Evolutionary conservation across 78 protist genomes (phyloP).

Genomic region (Planoprotostelium fungivorum): DNA sequence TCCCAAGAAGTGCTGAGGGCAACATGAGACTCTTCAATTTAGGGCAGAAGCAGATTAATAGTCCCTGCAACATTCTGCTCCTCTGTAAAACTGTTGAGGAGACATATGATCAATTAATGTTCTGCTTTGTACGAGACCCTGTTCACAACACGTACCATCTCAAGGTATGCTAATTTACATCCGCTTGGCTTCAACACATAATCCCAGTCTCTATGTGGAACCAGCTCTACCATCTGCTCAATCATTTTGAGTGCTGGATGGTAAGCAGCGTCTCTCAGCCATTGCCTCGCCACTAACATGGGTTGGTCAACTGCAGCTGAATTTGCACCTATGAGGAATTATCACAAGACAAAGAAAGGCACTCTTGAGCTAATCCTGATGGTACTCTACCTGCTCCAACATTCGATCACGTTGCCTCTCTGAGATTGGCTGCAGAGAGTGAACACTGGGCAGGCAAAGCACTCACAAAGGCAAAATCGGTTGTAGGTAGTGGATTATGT

Average conservation of each 20-base stretch:
- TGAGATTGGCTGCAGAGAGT: too few species aligned
- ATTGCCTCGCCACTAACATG: background rate
- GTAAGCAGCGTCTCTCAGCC: slow-evolving; percentile 1
- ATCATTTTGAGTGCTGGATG: background rate
- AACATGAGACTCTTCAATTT: background rate
- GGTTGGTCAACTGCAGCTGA: background rate
- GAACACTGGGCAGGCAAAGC: too few species aligned
- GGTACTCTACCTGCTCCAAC: background rate
- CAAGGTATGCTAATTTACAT: background rate
- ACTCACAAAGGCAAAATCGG: too few species aligned
- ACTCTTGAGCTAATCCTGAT: background rate
- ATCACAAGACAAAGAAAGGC: background rate
- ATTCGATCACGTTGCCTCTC: background rate
- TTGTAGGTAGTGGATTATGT: too few species aligned
- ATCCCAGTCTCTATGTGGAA: background rate
- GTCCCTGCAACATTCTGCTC: background rate
- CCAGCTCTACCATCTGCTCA: background rate
- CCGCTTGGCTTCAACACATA: background rate
- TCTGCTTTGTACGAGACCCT: background rate
- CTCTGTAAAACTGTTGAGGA: background rate
- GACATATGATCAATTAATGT: background rate
- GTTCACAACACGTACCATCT: background rate
- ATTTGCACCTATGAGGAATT: background rate
- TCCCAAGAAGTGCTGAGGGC: background rate
- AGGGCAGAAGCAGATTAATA: background rate